These are phyloP conservation scores for Coniophora puteana DNA, from an alignment of 1,284 basidiomycete genomes.

Conservation along the genomic window DNA sequence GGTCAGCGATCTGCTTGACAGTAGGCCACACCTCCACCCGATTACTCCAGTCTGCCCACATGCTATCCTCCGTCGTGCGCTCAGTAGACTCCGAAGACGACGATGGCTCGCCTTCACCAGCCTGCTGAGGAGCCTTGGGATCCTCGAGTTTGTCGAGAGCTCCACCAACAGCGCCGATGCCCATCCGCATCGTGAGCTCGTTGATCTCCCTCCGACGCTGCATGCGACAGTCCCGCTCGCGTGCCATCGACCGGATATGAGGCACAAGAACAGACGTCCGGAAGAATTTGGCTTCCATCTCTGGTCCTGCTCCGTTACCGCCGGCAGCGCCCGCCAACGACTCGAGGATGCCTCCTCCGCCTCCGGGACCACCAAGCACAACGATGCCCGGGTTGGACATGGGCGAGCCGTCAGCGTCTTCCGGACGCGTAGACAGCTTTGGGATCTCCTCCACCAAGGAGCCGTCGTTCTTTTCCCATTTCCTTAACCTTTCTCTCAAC, in stretches of 20 bases:
- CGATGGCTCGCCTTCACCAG: conserved; percentile 10
- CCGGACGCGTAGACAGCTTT: conserved; percentile 37
- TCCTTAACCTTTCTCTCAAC: conserved; percentile 59
- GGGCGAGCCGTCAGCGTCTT: conserved; percentile 33
- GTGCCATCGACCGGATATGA: conserved; percentile 44
- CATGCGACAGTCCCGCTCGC: conserved; percentile 59
- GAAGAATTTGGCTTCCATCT: conserved; percentile 47
- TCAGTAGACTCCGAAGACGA: conserved; percentile 14
- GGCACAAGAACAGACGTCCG: conserved; percentile 74
- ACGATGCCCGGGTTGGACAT: conserved; percentile 44
- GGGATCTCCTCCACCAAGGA: conserved; percentile 59
- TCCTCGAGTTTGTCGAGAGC: conserved; percentile 35
- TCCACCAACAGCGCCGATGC: conserved; percentile 71
- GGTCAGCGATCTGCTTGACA: conserved; percentile 69
- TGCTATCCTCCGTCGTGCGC: conserved; percentile 30
- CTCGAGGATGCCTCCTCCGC: conserved; percentile 19
- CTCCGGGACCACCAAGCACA: conserved; percentile 41
- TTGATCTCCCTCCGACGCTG: conserved; percentile 70
- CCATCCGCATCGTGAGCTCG: conserved; percentile 76
- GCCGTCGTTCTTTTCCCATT: conserved; percentile 64
- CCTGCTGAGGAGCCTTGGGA: conserved; percentile 9
- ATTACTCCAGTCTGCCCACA: conserved; percentile 76
- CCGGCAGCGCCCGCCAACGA: conserved; percentile 16
- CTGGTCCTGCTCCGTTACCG: conserved; percentile 11
- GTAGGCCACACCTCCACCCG: conserved; percentile 62